Percentiles rank a stretch among this genome's conserved stretches.
These are phyloP conservation scores for Fusarium floridanum DNA, from an alignment of 2,329 filamentous ascomycete species.

Conservation along the genomic window DNA sequence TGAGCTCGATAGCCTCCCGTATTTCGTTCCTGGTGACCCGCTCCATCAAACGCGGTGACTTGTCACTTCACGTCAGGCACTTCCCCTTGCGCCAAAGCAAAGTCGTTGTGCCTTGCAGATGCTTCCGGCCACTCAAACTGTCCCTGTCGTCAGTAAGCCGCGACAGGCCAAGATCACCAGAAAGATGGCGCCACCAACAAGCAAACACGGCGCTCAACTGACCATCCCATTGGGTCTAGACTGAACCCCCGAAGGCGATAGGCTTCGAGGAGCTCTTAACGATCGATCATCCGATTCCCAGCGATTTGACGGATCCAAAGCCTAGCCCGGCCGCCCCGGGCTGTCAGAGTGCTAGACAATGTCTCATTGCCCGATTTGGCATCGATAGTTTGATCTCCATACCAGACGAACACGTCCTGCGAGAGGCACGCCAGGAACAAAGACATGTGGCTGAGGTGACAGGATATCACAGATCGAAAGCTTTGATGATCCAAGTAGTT, in stretches of 20 bases:
- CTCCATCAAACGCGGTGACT: background rate
- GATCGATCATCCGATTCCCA: background rate
- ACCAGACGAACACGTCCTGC: background rate
- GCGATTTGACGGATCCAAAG: background rate
- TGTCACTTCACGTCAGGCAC: background rate
- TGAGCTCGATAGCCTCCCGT: background rate
- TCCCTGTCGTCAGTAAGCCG: background rate
- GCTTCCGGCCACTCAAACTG: conserved; percentile 1
- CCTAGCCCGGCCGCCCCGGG: background rate
- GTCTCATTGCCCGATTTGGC: background rate
- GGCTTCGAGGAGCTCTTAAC: background rate
- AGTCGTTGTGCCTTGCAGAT: conserved; percentile 3
- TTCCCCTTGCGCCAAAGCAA: conserved; percentile 2
- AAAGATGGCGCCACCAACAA: background rate
- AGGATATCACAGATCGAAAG: background rate
- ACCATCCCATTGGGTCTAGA: background rate
- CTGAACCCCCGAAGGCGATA: background rate
- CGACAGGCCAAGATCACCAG: background rate
- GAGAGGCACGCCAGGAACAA: background rate
- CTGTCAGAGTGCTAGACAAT: background rate
- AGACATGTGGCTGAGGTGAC: background rate
- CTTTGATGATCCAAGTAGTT: background rate
- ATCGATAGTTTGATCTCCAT: conserved; percentile 14
- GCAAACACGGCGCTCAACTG: background rate
- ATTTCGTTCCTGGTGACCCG: background rate